These are phyloP conservation scores for Clarireedia sp. DNA, from an alignment of 2,329 filamentous ascomycete genomes.

Conservation along the genomic window DNA sequence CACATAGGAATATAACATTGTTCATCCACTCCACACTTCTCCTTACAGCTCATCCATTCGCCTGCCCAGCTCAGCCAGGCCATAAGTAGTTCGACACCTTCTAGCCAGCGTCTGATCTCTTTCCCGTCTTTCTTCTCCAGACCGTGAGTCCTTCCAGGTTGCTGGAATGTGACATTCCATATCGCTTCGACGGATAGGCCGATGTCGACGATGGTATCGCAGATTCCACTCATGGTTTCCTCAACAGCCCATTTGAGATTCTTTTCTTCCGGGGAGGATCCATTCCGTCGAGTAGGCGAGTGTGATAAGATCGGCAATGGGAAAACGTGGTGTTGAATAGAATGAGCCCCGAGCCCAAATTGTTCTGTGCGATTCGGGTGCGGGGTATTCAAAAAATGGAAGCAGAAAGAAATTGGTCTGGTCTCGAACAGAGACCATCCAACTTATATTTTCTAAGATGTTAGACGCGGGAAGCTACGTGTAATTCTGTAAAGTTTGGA, in stretches of 20 bases:
- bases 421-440: slow-evolving; percentile 30
- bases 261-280: slow-evolving; percentile 29
- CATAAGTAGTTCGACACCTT: slow-evolving; percentile 33
- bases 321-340: slow-evolving; percentile 33
- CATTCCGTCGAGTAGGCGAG: slow-evolving; percentile 28
- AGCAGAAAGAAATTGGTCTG: slow-evolving; percentile 38
- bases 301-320: slow-evolving; percentile 37
- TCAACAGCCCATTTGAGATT: slow-evolving; percentile 34
- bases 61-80: slow-evolving; percentile 45
- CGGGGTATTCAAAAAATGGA: slow-evolving; percentile 39
- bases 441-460: slow-evolving; percentile 22
- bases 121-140: slow-evolving; percentile 1
- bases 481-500: slow-evolving; percentile 21
- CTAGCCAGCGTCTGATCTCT: slow-evolving; percentile 24
- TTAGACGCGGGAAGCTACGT: slow-evolving; percentile 21
- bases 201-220: slow-evolving; percentile 34
- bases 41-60: slow-evolving; percentile 35
- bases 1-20: slow-evolving; percentile 45
- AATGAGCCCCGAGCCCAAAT: slow-evolving; percentile 30
- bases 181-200: slow-evolving; percentile 35
- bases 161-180: slow-evolving; percentile 28
- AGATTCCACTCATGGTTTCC: slow-evolving; percentile 35
- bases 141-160: not conserved
- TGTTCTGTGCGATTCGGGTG: slow-evolving; percentile 5
- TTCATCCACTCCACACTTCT: slow-evolving; percentile 36